These are phyloP conservation scores for grape (Vitis vinifera) DNA, from an alignment of 164 flowering plant genomes.

Conservation along the genomic window DNA sequence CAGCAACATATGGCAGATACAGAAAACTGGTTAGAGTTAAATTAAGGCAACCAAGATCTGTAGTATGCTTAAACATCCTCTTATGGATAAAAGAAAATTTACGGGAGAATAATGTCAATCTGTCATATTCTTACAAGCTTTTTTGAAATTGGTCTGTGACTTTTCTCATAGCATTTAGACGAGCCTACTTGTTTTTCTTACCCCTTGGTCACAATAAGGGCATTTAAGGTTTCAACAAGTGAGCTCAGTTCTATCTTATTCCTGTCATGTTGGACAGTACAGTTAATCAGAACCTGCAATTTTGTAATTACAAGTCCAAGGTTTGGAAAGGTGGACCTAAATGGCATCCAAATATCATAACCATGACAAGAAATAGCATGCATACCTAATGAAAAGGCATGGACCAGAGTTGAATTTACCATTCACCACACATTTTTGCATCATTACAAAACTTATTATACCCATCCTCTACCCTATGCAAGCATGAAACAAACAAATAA, in stretches of 20 bases:
- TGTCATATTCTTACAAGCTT: no score
- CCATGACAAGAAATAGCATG: background rate
- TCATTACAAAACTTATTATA: background rate
- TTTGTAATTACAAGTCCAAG: background rate
- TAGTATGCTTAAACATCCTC: no score
- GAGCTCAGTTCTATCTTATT: background rate
- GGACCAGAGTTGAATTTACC: no score
- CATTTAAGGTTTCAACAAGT: background rate
- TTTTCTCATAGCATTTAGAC: no score
- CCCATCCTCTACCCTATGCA: background rate
- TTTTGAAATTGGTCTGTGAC: no score
- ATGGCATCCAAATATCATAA: background rate
- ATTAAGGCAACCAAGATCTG: background rate
- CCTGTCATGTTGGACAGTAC: background rate
- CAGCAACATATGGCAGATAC: conserved; percentile 8
- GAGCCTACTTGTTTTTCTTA: background rate
- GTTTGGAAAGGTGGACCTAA: background rate
- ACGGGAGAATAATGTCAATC: no score
- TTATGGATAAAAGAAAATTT: no score
- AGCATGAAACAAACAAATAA: background rate
- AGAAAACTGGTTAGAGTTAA: background rate
- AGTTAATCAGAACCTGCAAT: background rate
- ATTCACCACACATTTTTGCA: background rate
- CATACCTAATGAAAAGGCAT: no score
- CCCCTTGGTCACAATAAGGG: background rate